Evolutionary conservation across 768 basidiomycete species (phyloP).

Genomic region (Xerocomus brunneocitrinus): DNA sequence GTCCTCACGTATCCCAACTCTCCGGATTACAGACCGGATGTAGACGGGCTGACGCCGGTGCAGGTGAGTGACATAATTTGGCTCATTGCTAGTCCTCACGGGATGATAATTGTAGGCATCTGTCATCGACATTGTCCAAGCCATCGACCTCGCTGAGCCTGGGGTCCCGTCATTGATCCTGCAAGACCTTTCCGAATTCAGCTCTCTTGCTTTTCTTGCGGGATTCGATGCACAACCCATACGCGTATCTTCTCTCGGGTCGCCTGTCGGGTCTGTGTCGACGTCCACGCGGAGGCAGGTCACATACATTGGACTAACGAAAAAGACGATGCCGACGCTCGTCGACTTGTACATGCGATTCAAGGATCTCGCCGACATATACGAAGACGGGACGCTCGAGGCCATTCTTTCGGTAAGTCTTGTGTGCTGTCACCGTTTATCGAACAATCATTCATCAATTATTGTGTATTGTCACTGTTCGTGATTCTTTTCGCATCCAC

Average conservation of each 20-base stretch:
- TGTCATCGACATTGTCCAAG: slow-evolving; percentile 65
- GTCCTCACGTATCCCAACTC: slow-evolving; percentile 77
- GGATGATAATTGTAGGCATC: slow-evolving; percentile 45
- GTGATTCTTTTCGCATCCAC: neutral
- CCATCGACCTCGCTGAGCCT: slow-evolving; percentile 58
- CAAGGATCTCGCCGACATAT: slow-evolving; percentile 57
- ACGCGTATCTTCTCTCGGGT: slow-evolving; percentile 3
- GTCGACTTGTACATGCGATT: slow-evolving; percentile 73
- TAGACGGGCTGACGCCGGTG: slow-evolving; percentile 75
- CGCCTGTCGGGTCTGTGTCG: slow-evolving; percentile 7
- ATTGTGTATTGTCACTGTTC: neutral
- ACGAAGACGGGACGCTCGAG: slow-evolving; percentile 80
- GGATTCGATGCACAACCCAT: slow-evolving; percentile 54
- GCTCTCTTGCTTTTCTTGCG: slow-evolving; percentile 82
- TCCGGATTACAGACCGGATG: slow-evolving; percentile 84
- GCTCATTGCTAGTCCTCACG: neutral
- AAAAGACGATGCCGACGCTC: slow-evolving; percentile 80
- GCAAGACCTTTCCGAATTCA: slow-evolving; percentile 79
- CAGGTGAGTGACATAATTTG: slow-evolving; percentile 46
- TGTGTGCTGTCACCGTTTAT: neutral
- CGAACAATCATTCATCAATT: neutral
- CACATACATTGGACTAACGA: slow-evolving; percentile 87
- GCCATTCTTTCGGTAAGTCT: slow-evolving; percentile 65
- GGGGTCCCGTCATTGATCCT: slow-evolving; percentile 73
- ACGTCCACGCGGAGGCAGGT: slow-evolving; percentile 53